These are phyloP conservation scores for Voacanga thouarsii DNA, from an alignment of 257 asterid species.

Conservation along the genomic window DNA sequence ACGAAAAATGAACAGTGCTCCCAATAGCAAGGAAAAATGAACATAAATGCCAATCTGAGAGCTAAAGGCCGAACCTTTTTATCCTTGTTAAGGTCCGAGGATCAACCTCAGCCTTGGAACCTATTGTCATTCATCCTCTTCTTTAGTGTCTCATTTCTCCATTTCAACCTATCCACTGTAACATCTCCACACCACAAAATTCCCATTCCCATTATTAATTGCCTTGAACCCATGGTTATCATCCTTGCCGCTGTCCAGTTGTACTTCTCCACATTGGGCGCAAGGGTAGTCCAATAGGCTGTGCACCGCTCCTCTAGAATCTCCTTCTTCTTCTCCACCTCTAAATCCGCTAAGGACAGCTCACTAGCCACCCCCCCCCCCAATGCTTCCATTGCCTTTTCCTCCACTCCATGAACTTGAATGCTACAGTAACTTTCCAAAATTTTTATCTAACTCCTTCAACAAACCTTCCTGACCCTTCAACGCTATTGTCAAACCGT, in stretches of 20 bases:
- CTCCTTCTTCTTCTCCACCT: conserved; percentile 60
- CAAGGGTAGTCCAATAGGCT: conserved; percentile 92
- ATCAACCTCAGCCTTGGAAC: conserved; percentile 51
- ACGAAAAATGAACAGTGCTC: too few relatives aligned
- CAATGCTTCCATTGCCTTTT: conserved; percentile 38
- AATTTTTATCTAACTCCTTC: conserved; percentile 55
- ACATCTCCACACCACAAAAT: conserved; percentile 98
- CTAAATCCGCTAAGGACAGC: conserved; percentile 51
- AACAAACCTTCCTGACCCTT: conserved; percentile 62
- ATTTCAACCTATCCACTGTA: conserved; percentile 64
- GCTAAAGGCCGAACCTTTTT: conserved; percentile 46
- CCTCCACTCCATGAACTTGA: conserved; percentile 65
- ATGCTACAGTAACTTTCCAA: conserved; percentile 56
- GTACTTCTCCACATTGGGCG: conserved; percentile 96
- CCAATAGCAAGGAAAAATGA: background rate
- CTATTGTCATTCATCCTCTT: conserved; percentile 67
- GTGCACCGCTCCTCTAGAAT: conserved; percentile 75
- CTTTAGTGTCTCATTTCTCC: conserved; percentile 76
- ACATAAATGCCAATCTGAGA: background rate
- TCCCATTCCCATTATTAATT: conserved; percentile 81
- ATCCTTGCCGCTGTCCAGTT: conserved; percentile 83
- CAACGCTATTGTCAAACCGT: conserved; percentile 72
- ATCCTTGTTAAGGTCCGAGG: conserved; percentile 82
- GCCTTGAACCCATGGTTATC: conserved; percentile 87
- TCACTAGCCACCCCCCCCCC: conserved; percentile 51